Percentiles rank a stretch among this genome's conserved stretches.
These are phyloP conservation scores for Nothophoma quercina DNA, from an alignment of 2,329 filamentous ascomycete genomes.

Conservation along the genomic window DNA sequence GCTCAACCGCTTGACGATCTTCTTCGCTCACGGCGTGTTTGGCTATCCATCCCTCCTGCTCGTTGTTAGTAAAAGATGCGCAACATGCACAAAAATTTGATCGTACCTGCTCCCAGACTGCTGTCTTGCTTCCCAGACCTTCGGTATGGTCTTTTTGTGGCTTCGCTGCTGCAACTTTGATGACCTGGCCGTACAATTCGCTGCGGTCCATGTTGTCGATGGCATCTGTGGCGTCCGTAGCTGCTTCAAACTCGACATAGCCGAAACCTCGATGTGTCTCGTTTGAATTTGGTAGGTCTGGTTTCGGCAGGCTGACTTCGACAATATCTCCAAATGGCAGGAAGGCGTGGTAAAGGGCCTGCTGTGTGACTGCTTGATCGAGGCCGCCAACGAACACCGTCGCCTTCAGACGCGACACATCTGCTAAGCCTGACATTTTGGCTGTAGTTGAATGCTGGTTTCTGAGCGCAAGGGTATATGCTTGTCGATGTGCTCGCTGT, in stretches of 20 bases:
- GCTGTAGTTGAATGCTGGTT: not conserved
- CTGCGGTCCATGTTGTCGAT: constrained; percentile 99
- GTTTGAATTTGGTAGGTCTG: constrained; percentile 78
- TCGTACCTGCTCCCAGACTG: constrained; percentile 94
- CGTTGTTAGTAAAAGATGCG: constrained; percentile 19
- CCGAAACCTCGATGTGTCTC: constrained; percentile 91
- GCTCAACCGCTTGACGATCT: constrained; percentile 69
- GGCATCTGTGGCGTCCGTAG: constrained; percentile 87
- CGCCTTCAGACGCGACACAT: constrained; percentile 82
- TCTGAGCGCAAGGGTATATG: constrained; percentile 12
- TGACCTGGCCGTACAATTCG: constrained; percentile 88
- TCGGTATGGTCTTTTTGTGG: constrained; percentile 87
- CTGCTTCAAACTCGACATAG: constrained; percentile 92
- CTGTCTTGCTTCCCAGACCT: constrained; percentile 89
- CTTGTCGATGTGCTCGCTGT: constrained; percentile 5
- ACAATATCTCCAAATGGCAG: constrained; percentile 96
- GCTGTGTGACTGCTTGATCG: constrained; percentile 76
- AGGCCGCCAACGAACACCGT: constrained; percentile 94
- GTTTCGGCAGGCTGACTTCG: constrained; percentile 88
- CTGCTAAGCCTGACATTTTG: constrained; percentile 69
- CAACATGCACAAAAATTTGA: not conserved
- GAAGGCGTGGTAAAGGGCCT: constrained; percentile 87
- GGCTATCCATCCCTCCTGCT: constrained; percentile 89
- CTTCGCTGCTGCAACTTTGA: constrained; percentile 93
- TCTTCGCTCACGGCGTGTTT: constrained; percentile 87